Conservation (phyloP, 1,139 yeast genomes). For the Spathaspora sp. region DNA sequence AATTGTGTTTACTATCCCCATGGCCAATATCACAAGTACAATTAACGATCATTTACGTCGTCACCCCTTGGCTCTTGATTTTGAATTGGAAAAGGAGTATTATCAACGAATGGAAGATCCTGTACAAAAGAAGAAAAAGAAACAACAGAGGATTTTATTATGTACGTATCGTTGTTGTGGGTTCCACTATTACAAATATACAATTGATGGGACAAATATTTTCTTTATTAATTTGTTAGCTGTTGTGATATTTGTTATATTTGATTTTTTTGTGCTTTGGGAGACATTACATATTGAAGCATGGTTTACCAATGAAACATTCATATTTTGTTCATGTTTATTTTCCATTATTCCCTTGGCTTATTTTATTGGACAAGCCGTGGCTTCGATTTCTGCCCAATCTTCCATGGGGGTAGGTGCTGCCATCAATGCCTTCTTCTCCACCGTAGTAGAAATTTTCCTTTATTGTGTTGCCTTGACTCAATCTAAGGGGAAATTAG, state of each 20-base stretch:
- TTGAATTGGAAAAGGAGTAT: conserved; percentile 59
- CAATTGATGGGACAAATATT: conserved; percentile 94
- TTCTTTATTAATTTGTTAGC: conserved; percentile 82
- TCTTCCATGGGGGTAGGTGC: conserved; percentile 99
- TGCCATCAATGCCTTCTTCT: conserved; percentile 94
- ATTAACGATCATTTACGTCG: conserved; percentile 78
- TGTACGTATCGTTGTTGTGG: conserved; percentile 95
- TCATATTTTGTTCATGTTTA: conserved; percentile 73
- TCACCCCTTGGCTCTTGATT: conserved; percentile 84
- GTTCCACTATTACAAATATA: conserved; percentile 87
- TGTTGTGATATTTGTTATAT: conserved; percentile 78
- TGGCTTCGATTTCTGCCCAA: conserved; percentile 97
- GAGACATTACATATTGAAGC: conserved; percentile 47
- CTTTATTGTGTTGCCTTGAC: conserved; percentile 87
- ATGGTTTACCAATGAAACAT: conserved; percentile 58
- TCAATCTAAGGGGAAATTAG: conserved; percentile 83
- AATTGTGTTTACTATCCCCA: conserved; percentile 86
- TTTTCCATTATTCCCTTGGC: conserved; percentile 91
- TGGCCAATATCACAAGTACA: conserved; percentile 67
- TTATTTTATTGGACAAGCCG: conserved; percentile 97
- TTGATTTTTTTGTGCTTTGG: conserved; percentile 69
- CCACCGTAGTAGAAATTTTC: conserved; percentile 92
- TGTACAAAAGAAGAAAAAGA: conserved; percentile 21
- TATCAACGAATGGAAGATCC: conserved; percentile 28
- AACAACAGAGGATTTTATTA: conserved; percentile 49